phyloP scores from a whole-genome alignment of 2,329 filamentous ascomycete species.

The Colletotrichum lindemuthianum region DNA sequence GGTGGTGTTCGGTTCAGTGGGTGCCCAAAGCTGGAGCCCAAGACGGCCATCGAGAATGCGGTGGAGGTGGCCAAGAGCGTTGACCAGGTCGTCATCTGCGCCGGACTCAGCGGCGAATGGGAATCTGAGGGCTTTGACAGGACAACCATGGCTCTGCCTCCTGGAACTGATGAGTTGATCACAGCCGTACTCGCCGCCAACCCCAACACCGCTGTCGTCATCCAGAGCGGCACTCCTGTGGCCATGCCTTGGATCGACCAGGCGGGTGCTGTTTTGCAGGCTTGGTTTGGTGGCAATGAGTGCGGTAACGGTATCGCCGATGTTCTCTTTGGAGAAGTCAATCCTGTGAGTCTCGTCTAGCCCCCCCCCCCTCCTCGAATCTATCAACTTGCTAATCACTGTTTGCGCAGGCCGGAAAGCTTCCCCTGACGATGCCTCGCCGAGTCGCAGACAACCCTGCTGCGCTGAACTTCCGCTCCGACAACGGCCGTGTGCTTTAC shows the following conservation, averaged over 20 bases:
- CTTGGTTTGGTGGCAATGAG: conserved; percentile 44
- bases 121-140: conserved; percentile 69
- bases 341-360: conserved; percentile 49
- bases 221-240: conserved; percentile 69
- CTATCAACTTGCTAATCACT: not conserved
- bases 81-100: conserved; percentile 65
- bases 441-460: conserved; percentile 74
- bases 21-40: conserved; percentile 38
- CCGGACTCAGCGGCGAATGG: conserved; percentile 63
- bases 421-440: conserved; percentile 76
- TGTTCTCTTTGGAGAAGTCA: conserved; percentile 41
- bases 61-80: conserved; percentile 58
- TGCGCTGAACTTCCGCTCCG: conserved; percentile 72
- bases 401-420: conserved; percentile 70
- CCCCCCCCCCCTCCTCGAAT: not conserved
- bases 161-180: conserved; percentile 66
- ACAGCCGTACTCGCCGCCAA: conserved; percentile 64
- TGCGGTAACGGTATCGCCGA: conserved; percentile 41
- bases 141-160: conserved; percentile 75
- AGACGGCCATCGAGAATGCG: conserved; percentile 36
- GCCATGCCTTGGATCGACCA: conserved; percentile 58
- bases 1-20: conserved; percentile 42
- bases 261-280: conserved; percentile 49
- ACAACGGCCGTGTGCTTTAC: conserved; percentile 73
- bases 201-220: conserved; percentile 66